Percentiles rank a stretch among this genome's conserved stretches.
Evolutionary conservation across 257 asterid species (phyloP).

Genomic region (Linaria vulgaris): DNA sequence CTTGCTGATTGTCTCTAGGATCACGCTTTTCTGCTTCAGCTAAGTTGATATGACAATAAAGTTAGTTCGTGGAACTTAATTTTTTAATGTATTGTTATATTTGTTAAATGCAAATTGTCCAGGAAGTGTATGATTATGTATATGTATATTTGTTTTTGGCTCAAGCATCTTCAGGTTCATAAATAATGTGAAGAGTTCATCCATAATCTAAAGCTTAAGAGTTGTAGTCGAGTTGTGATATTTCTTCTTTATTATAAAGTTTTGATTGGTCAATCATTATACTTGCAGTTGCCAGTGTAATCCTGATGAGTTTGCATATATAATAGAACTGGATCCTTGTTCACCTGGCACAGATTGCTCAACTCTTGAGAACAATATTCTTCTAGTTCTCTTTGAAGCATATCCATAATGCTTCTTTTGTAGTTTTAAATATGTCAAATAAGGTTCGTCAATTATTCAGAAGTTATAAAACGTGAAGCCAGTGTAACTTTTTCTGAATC

Average conservation of each 20-base stretch:
- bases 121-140: too few relatives aligned
- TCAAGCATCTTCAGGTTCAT: not conserved
- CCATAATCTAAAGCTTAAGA: not conserved
- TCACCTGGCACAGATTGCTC: too few relatives aligned
- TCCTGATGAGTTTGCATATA: not conserved
- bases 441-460: not conserved
- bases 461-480: not conserved
- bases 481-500: not conserved
- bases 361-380: too few relatives aligned
- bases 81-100: not conserved
- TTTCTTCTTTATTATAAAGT: not conserved
- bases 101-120: not conserved
- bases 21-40: not conserved
- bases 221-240: not conserved
- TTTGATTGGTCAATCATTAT: not conserved
- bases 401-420: not conserved
- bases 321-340: not conserved
- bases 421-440: not conserved
- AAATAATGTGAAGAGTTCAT: not conserved
- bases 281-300: not conserved
- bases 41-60: not conserved
- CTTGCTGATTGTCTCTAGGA: not conserved
- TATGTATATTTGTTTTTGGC: not conserved
- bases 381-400: not conserved
- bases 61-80: conserved; percentile 10